Evolutionary conservation across 768 basidiomycete genomes (phyloP).

Genomic region (Suillus subalutaceus): DNA sequence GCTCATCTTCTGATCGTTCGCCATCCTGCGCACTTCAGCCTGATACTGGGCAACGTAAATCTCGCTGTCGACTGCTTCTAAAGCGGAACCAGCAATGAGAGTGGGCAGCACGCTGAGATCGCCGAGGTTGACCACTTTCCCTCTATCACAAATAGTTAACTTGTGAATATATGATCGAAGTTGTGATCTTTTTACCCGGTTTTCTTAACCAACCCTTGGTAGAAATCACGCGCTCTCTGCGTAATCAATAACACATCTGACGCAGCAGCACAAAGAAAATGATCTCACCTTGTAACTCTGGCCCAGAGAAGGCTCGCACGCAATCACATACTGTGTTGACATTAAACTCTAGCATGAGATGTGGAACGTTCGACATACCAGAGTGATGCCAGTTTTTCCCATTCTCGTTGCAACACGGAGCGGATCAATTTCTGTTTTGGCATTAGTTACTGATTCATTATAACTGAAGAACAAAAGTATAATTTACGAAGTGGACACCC

Average conservation of each 20-base stretch:
- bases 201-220: not conserved
- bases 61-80: not conserved
- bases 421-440: not conserved
- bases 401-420: not conserved
- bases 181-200: not conserved
- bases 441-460: not conserved
- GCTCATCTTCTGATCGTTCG: not conserved
- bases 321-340: not conserved
- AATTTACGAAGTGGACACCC: not conserved
- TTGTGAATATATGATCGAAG: not conserved
- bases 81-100: not conserved
- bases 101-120: not conserved
- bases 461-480: not conserved
- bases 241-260: not conserved
- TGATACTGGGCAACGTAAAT: not conserved
- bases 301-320: not conserved
- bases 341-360: not conserved
- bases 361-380: not conserved
- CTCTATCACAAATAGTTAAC: not conserved
- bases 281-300: not conserved
- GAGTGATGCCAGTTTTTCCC: not conserved
- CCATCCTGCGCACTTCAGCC: not conserved
- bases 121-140: not conserved
- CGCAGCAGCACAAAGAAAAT: not conserved
- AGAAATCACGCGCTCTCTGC: not conserved